A percentile compares a stretch with the other conserved stretches of the same genome.
phyloP scores from a whole-genome alignment of 129 eudicot species.

The Gnaphalium uliginosum region DNA sequence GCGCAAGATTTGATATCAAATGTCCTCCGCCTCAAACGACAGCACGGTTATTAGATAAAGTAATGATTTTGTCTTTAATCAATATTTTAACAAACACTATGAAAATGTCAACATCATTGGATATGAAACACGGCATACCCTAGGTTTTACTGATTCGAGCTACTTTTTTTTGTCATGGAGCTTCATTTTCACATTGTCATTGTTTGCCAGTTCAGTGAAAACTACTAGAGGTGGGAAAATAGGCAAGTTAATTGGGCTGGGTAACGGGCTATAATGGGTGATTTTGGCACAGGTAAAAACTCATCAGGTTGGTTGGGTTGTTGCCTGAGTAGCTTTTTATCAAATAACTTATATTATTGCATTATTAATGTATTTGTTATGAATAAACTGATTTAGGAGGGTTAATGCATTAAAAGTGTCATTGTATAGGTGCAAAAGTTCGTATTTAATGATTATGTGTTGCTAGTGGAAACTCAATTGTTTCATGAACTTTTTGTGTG shows the following conservation, averaged over 20 bases:
- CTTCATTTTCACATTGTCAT: too few relatives aligned
- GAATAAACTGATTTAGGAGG: background rate
- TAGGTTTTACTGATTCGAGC: background rate
- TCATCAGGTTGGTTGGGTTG: too few relatives aligned
- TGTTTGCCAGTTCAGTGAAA: too few relatives aligned
- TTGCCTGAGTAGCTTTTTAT: too few relatives aligned
- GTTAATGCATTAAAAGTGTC: background rate
- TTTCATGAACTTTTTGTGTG: background rate
- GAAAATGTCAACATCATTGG: background rate
- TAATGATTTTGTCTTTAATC: slow-evolving; percentile 25
- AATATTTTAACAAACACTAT: background rate
- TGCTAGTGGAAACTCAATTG: background rate
- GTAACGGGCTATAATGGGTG: too few relatives aligned
- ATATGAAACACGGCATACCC: too few relatives aligned
- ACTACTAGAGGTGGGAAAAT: too few relatives aligned
- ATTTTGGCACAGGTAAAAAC: too few relatives aligned
- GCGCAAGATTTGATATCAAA: slow-evolving; percentile 64
- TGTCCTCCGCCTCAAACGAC: slow-evolving; percentile 96
- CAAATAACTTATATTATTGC: too few relatives aligned
- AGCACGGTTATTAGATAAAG: slow-evolving; percentile 85
- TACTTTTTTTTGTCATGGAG: too few relatives aligned
- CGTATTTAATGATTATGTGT: background rate
- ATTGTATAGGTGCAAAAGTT: background rate
- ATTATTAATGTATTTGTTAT: background rate
- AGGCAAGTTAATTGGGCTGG: too few relatives aligned